phyloP scores from a whole-genome alignment of 345 rosid species.

The Brassica incana region DNA sequence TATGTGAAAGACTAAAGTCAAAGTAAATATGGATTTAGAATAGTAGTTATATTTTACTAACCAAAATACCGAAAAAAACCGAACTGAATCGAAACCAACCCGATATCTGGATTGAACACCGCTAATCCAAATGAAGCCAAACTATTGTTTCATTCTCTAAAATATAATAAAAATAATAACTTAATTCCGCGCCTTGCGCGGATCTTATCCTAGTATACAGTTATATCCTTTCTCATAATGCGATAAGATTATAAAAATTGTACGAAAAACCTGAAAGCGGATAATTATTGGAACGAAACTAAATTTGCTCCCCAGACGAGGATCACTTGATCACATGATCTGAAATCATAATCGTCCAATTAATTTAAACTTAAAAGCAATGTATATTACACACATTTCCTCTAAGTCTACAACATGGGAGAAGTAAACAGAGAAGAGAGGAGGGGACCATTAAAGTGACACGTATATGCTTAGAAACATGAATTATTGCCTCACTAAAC shows the following conservation, averaged over 20 bases:
- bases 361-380: slow-evolving; percentile 4
- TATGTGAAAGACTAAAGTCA: no score
- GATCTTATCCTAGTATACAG: no score
- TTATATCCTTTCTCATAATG: neutral
- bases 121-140: no score
- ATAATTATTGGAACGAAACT: slow-evolving; percentile 30
- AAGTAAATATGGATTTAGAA: no score
- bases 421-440: slow-evolving; percentile 20
- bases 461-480: slow-evolving; percentile 21
- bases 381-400: slow-evolving; percentile 25
- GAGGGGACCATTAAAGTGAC: slow-evolving; percentile 30
- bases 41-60: no score
- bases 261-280: slow-evolving; percentile 16
- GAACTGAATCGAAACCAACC: no score
- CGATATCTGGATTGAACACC: no score
- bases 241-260: slow-evolving; percentile 10
- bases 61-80: no score
- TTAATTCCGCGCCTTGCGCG: no score
- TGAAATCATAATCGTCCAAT: slow-evolving; percentile 34
- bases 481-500: slow-evolving; percentile 35
- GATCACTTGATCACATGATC: slow-evolving; percentile 38
- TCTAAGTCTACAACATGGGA: slow-evolving; percentile 39
- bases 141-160: no score
- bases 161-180: no score
- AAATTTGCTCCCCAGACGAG: slow-evolving; percentile 34